A percentile compares a stretch with the other conserved stretches of the same genome.
Evolutionary conservation across 257 asterid species (phyloP).

Genomic region (Datura wrightii): DNA sequence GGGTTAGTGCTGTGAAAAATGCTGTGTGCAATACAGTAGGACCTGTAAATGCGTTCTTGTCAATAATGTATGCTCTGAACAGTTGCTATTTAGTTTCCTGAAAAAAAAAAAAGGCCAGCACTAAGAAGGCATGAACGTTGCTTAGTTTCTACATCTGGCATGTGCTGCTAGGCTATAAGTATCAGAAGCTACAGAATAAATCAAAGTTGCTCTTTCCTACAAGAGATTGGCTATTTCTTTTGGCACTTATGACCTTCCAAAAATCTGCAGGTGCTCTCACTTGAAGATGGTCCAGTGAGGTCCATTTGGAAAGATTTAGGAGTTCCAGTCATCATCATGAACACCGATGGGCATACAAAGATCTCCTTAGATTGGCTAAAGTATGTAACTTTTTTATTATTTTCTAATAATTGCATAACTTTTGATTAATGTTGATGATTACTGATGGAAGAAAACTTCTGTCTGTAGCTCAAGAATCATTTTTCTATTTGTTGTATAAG

Average conservation of each 20-base stretch:
- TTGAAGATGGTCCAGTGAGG: constrained; percentile 73
- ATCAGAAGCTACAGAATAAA: background rate
- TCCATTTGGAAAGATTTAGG: constrained; percentile 68
- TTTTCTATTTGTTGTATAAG: background rate
- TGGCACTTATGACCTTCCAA: constrained; percentile 22
- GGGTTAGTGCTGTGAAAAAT: constrained; percentile 1
- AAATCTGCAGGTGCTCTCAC: constrained; percentile 66
- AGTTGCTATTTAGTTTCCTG: background rate
- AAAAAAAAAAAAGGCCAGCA: background rate
- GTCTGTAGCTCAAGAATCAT: constrained; percentile 13
- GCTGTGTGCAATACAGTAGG: background rate
- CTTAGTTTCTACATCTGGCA: constrained; percentile 20
- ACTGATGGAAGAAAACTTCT: background rate
- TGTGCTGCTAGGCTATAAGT: background rate
- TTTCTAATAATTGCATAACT: constrained; percentile 24
- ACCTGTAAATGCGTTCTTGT: background rate
- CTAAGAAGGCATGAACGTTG: background rate
- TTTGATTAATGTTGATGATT: constrained; percentile 1
- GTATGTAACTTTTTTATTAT: constrained; percentile 52
- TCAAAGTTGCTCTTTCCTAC: background rate
- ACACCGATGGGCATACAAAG: constrained; percentile 52
- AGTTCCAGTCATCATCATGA: constrained; percentile 52
- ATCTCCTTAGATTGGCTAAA: constrained; percentile 82
- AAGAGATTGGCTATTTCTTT: constrained; percentile 3
- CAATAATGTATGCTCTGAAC: constrained; percentile 4